Evolutionary conservation across 441 rosid genomes (phyloP).

Genomic region (Manihot esculenta): DNA sequence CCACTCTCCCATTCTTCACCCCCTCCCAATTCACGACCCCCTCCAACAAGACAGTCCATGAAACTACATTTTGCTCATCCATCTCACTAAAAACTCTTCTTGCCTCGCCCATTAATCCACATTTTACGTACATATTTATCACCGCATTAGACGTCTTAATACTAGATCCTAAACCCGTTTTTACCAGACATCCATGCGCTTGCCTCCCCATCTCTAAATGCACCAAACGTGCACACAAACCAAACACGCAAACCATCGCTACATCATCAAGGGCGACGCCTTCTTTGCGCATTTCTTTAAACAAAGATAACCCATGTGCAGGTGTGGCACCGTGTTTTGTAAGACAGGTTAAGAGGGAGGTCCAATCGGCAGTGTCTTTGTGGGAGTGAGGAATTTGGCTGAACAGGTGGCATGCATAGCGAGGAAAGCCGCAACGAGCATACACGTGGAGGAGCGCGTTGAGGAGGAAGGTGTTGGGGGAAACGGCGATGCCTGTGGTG

Average conservation of each 20-base stretch:
- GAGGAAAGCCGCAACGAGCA: slow-evolving; percentile 36
- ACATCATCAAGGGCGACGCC: slow-evolving; percentile 52
- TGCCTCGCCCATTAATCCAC: slow-evolving; percentile 46
- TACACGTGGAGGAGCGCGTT: slow-evolving; percentile 65
- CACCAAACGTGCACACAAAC: slow-evolving; percentile 45
- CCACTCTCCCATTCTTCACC: slow-evolving; percentile 46
- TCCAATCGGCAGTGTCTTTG: slow-evolving; percentile 74
- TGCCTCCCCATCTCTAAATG: slow-evolving; percentile 51
- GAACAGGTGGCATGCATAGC: slow-evolving; percentile 58
- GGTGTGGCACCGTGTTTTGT: slow-evolving; percentile 27
- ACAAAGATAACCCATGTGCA: slow-evolving; percentile 38
- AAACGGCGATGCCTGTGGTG: slow-evolving; percentile 41
- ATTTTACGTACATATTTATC: slow-evolving; percentile 74
- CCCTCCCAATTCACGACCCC: slow-evolving; percentile 66
- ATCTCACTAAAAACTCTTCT: slow-evolving; percentile 47
- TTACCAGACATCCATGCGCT: slow-evolving; percentile 57
- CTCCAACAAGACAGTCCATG: slow-evolving; percentile 71
- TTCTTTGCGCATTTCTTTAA: slow-evolving; percentile 44
- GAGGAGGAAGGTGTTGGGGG: slow-evolving; percentile 47
- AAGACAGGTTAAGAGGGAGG: slow-evolving; percentile 55
- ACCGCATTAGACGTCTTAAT: slow-evolving; percentile 59
- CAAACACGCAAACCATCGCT: slow-evolving; percentile 46
- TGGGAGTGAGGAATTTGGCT: slow-evolving; percentile 59
- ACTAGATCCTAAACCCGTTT: slow-evolving; percentile 44
- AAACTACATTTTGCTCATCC: slow-evolving; percentile 57